Evolutionary conservation across 1,284 basidiomycete genomes (phyloP), one percentile per base, ranked within the genome.

Genomic region (Inonotus obliquus): DNA sequence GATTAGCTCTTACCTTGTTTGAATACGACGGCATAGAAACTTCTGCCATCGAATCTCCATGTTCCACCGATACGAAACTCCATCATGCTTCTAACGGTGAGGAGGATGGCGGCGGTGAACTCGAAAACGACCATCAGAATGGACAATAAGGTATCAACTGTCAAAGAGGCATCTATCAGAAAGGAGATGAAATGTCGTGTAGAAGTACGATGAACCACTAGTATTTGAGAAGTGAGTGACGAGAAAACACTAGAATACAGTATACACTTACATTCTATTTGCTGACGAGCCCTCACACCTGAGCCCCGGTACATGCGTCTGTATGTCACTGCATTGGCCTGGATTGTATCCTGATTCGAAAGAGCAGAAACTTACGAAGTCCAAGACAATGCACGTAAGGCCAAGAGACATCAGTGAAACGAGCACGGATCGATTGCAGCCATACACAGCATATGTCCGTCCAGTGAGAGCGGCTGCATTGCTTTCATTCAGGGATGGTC

Each of bases 81-180:
- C 65, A 72, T 69, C 3, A 72, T 49, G 57, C 68, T 68, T 53
- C 73, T 68, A n/a, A 71, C 45, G 13, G 68, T 67, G 25, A 72
- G 73, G 17, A 74, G 63, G 1, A 67, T 57, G 2, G 70, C 67
- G 10, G 70, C 67, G 2, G 63, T 65, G 25, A 67, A 66, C 54
- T 74, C 72, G 49, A 74, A 74, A 1, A 71, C 58, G 29, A 66
- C 66, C 64, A 72, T 70, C 21, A 73, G 63, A 55, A 72, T 70
- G 1, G 72, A 69, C 10, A 75, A 69, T 6, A 73, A 54, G 2
- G 67, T 67, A 35, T 69, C 68, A n/a, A 66, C 73, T 71, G 14
- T 9, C 21, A 19, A 49, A 21, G 17, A n/a, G 7, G 13, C n/a
- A 49, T 49, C 27, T 21, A 29, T 25, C 19, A 17, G 47, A 49